Base-by-base conservation (phyloP, 192 early-diverging fungal genomes). In the Coemansia sp. region DNA sequence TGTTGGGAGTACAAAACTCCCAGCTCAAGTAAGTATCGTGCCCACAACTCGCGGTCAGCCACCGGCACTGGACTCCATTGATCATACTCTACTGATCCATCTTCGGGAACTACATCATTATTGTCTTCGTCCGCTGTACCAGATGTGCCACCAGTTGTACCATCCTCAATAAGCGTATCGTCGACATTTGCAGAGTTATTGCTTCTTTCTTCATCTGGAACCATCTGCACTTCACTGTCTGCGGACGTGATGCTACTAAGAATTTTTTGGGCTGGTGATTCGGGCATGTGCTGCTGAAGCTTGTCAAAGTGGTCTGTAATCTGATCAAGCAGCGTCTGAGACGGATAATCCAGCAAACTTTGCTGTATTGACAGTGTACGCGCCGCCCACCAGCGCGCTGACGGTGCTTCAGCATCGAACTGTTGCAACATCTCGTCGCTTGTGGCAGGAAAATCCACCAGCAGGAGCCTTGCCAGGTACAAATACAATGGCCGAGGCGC, bases 1-100 rank as follows among this genome's bases (percentile, higher is more conserved):
- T 93, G 94, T 72, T 84, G 92, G 70, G 92, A 88, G 65, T 90
- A 83, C 20, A 91, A 76, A 14, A 98, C 69, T 17, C 92, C 95
- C 17, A 80, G 68, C 69, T 98, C 97, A 6, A 97, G 63, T 66
- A 89, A 75, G 76, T 85, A 90, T 0, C 91, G 86, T 10, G 92
- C 82, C 68, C 74, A 76, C 56, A 82, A 52, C 11, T 80, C 70
- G 60, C 78, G 78, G 21, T 61, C 62, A 19, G 21, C 56, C 33
- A 32, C 33, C 0, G 53, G 22, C 36, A 75, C 57, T 9, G 58
- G 2, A 2, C 65, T 59, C 69, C 72, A 74, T 24, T 46, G 68
- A n/a, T 19, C 60, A 59, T 57, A 17, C 19, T 14, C 51, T 5
- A 9, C 30, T 19, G 33, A 11, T 46, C 30, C 54, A 0, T 39